phyloP scores from a whole-genome alignment of 1,139 yeast species.

The Saccharomyces hybrid region DNA sequence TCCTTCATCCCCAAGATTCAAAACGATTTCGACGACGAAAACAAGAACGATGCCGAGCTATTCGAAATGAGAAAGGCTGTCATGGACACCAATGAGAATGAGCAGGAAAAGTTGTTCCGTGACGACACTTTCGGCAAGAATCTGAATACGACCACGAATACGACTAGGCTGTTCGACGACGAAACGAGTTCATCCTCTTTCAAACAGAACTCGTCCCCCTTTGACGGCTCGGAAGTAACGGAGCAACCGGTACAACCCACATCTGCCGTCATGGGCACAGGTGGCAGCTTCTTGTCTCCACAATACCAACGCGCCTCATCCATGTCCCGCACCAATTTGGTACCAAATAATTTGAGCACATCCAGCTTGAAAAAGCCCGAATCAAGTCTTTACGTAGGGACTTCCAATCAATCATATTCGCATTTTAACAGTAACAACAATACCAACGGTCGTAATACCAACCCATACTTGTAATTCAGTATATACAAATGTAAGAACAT shows the following conservation, averaged over 20 bases:
- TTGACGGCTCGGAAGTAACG: constrained; percentile 8
- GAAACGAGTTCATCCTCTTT: constrained; percentile 25
- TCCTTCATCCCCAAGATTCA: constrained; percentile 60
- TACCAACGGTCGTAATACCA: background rate
- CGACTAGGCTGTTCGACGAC: constrained; percentile 21
- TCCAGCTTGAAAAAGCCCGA: constrained; percentile 25
- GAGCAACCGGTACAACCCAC: constrained; percentile 30
- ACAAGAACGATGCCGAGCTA: constrained; percentile 49
- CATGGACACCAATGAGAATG: constrained; percentile 64
- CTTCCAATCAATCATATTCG: constrained; percentile 15
- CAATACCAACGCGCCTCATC: background rate
- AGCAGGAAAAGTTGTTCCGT: constrained; percentile 25
- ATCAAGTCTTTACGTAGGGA: constrained; percentile 21
- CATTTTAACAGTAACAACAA: constrained; percentile 8
- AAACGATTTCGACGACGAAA: constrained; percentile 26
- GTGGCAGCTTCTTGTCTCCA: constrained; percentile 1
- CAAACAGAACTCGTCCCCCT: constrained; percentile 8
- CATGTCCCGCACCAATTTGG: constrained; percentile 4
- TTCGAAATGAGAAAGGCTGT: constrained; percentile 87
- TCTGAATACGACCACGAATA: constrained; percentile 8
- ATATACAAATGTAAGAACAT: background rate
- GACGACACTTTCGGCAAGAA: constrained; percentile 20
- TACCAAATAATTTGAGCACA: background rate
- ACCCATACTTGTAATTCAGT: constrained; percentile 8
- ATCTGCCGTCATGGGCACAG: constrained; percentile 29